Base-by-base conservation (phyloP, 2,329 filamentous ascomycete species). In the Colletotrichum higginsianum region DNA sequence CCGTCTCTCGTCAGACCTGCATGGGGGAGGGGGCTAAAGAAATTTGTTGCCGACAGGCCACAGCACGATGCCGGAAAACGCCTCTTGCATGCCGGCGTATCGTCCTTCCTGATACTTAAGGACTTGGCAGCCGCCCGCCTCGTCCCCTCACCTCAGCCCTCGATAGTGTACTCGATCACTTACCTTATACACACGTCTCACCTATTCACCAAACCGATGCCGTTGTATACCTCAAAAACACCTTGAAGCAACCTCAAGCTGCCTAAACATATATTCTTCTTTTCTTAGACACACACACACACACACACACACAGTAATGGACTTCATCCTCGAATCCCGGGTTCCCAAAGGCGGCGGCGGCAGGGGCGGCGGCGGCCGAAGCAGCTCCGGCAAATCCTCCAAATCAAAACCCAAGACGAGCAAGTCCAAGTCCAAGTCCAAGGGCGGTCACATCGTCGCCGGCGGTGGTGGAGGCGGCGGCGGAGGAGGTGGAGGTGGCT, bases 281-380 rank as follows among this genome's bases (percentile, higher is more conserved):
- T 35, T 44, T 15, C 13, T 23, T 23, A 12, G 23, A 1, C 21
- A 18, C 15, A 42, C 40, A 52, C 47, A 61, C 11, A 49, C n/a
- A 18, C 26, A 3, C 61, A 12, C 23, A 1, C n/a, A 18, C 15
- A 18, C 15, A 15, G 16, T n/a, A 18, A 71, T 73, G 71, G 8
- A 61, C 46, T 62, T 66, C 67, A 56, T 73, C 13, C 71, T 73
- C 40, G 61, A 62, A 15, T n/a, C 30, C 9, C 66, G 71, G 35
- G 15, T 15, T 4, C 70, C 70, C n/a, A 73, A 73, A 50, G 71
- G 71, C n/a, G 71, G 71, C 2, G 71, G 71, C 40, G 49, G 70
- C 44, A 23, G 61, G 18, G 15, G 47, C 18, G 57, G 70, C 21
- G 42, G 64, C 46, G 30, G 30, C 8, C 30, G 30, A 35, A 53